phyloP scores from a whole-genome alignment of 345 rosid species.

The Citrus hindsii region DNA sequence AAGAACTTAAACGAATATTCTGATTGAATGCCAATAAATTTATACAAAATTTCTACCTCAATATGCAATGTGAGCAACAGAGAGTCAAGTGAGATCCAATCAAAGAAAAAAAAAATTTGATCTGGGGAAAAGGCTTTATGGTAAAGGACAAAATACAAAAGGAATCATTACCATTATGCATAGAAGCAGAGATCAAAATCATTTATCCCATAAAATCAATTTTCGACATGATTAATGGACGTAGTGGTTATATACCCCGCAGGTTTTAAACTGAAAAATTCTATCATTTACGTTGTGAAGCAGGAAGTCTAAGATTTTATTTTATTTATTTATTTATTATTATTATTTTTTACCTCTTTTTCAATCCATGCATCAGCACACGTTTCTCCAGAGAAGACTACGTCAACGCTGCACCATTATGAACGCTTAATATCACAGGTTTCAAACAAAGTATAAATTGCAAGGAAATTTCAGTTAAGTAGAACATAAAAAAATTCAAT shows the following conservation, averaged over 20 bases:
- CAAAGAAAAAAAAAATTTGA: not conserved
- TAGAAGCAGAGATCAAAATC: not conserved
- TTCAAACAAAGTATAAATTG: not conserved
- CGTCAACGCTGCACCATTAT: conserved; percentile 61
- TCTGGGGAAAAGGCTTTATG: not conserved
- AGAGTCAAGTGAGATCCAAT: not conserved
- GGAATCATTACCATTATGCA: not conserved
- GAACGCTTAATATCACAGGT: conserved; percentile 12
- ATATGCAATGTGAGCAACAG: not conserved
- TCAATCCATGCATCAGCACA: conserved; percentile 97
- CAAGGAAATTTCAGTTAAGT: not conserved
- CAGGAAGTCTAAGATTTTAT: not conserved
- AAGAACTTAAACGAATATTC: not conserved
- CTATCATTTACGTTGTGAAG: not conserved
- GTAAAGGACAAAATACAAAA: not conserved
- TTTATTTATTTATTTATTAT: too few relatives aligned
- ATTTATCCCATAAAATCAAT: not conserved
- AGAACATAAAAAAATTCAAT: not conserved
- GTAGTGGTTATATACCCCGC: not conserved
- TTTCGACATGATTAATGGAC: not conserved
- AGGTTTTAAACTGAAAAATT: not conserved
- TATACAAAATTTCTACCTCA: not conserved
- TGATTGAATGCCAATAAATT: not conserved
- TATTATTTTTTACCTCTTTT: conserved; percentile 50
- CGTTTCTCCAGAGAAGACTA: conserved; percentile 74